Conservation (phyloP, 257 asterid genomes). For the Nicotiana knightiana region DNA sequence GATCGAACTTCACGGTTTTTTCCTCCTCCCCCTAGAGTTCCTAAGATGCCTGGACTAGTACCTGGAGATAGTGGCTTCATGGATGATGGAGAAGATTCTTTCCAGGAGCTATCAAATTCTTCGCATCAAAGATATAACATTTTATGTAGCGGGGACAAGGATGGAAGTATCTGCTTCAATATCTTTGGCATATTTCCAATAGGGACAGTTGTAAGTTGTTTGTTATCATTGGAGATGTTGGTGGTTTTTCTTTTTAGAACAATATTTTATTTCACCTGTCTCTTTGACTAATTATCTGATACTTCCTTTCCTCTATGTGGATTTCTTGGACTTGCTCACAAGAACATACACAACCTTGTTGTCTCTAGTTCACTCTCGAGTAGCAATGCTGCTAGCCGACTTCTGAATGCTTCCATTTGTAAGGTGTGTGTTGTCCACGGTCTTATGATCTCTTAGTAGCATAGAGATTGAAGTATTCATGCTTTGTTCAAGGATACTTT, state of each 20-base stretch:
- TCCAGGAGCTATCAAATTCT: constrained; percentile 80
- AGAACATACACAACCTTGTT: constrained; percentile 64
- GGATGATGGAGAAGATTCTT: constrained; percentile 76
- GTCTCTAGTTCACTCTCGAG: constrained; percentile 33
- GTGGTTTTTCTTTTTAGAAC: not conserved
- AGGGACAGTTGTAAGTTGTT: constrained; percentile 81
- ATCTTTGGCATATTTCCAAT: constrained; percentile 93
- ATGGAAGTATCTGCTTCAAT: constrained; percentile 82
- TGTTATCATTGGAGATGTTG: not conserved
- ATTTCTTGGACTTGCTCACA: constrained; percentile 24
- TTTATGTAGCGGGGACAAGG: constrained; percentile 88
- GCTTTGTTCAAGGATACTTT: not conserved
- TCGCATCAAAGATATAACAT: constrained; percentile 72
- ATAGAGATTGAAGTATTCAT: not conserved
- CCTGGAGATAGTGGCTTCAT: constrained; percentile 75
- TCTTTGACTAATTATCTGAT: constrained; percentile 11
- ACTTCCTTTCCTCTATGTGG: constrained; percentile 15
- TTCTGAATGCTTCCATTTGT: constrained; percentile 58
- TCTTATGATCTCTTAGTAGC: not conserved
- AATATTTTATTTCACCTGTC: constrained; percentile 8
- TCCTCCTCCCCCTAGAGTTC: constrained; percentile 88
- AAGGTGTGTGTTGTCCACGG: constrained; percentile 40
- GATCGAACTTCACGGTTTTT: constrained; percentile 94
- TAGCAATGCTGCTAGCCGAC: constrained; percentile 34
- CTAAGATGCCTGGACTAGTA: constrained; percentile 83